These are phyloP conservation scores for Moniliella sp. DNA, from an alignment of 1,284 basidiomycete genomes.

Conservation along the genomic window DNA sequence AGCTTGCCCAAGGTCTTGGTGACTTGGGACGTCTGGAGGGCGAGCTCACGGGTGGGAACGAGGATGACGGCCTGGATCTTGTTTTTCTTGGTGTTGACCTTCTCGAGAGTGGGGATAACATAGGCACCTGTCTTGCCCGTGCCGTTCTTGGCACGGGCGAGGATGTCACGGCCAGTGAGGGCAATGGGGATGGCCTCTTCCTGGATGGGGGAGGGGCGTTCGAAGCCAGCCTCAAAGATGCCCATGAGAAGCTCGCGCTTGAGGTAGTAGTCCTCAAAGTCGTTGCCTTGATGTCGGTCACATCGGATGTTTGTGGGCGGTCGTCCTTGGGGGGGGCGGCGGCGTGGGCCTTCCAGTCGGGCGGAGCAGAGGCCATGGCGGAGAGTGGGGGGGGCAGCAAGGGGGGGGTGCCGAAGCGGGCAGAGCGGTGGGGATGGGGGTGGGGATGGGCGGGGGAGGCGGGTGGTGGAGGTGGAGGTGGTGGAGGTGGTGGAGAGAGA, in stretches of 20 bases:
- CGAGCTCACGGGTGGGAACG: slow-evolving; percentile 32
- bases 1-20: slow-evolving; percentile 90
- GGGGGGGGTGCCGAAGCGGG: no score
- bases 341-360: no score
- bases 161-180: slow-evolving; percentile 46
- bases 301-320: slow-evolving; percentile 33
- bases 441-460: no score
- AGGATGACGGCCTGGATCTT: slow-evolving; percentile 56
- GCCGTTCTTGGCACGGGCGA: slow-evolving; percentile 46
- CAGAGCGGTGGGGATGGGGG: no score
- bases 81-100: slow-evolving; percentile 59
- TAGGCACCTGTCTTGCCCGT: slow-evolving; percentile 74
- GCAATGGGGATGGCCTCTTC: slow-evolving; percentile 52
- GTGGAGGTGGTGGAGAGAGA: no score
- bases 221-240: slow-evolving; percentile 43
- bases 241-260: slow-evolving; percentile 34
- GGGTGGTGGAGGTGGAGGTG: no score
- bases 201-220: slow-evolving; percentile 87
- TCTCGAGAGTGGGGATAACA: slow-evolving; percentile 84
- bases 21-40: slow-evolving; percentile 66
- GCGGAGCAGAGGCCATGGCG: no score
- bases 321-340: slow-evolving; percentile 8
- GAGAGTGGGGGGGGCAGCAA: no score
- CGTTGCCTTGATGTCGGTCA: slow-evolving; percentile 32
- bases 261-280: slow-evolving; percentile 32